Conservation (phyloP, 169 alveolate genomes). For the Neospora caninum region DNA sequence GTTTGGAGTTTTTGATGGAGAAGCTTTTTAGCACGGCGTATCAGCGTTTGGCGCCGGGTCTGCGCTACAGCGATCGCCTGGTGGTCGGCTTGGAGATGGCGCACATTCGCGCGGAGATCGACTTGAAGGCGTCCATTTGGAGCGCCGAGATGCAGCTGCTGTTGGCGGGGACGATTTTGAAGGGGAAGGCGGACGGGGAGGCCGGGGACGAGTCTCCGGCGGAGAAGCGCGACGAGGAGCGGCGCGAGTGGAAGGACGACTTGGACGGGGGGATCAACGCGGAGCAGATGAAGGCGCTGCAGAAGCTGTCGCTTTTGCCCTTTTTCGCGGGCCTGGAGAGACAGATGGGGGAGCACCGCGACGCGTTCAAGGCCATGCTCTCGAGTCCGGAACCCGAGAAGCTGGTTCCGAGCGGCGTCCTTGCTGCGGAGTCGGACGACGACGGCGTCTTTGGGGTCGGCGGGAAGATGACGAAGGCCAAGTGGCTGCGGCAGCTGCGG, state of each 20-base stretch:
- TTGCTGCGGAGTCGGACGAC: slow-evolving; percentile 26
- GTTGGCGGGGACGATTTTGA: slow-evolving; percentile 57
- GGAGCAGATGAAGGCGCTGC: slow-evolving; percentile 74
- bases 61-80: slow-evolving; percentile 74
- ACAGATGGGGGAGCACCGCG: slow-evolving; percentile 37
- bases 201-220: slow-evolving; percentile 1
- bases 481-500: slow-evolving; percentile 51
- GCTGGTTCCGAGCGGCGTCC: slow-evolving; percentile 36
- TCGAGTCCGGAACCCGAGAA: slow-evolving; percentile 53
- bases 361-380: slow-evolving; percentile 45
- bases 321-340: slow-evolving; percentile 30
- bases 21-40: slow-evolving; percentile 59
- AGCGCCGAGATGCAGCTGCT: slow-evolving; percentile 69
- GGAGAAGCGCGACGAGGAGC: not conserved
- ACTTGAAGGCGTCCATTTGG: slow-evolving; percentile 53
- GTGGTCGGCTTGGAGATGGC: slow-evolving; percentile 74
- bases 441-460: slow-evolving; percentile 42
- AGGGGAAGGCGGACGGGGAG: not conserved
- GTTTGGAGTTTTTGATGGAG: slow-evolving; percentile 49
- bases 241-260: slow-evolving; percentile 38
- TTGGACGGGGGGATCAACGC: slow-evolving; percentile 67
- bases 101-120: slow-evolving; percentile 68
- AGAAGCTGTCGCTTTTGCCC: slow-evolving; percentile 61
- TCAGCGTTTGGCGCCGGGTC: slow-evolving; percentile 61
- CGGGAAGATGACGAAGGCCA: slow-evolving; percentile 27